These are phyloP conservation scores for Mortierella sp. DNA, from an alignment of 371 early-diverging fungal genomes.

Conservation along the genomic window DNA sequence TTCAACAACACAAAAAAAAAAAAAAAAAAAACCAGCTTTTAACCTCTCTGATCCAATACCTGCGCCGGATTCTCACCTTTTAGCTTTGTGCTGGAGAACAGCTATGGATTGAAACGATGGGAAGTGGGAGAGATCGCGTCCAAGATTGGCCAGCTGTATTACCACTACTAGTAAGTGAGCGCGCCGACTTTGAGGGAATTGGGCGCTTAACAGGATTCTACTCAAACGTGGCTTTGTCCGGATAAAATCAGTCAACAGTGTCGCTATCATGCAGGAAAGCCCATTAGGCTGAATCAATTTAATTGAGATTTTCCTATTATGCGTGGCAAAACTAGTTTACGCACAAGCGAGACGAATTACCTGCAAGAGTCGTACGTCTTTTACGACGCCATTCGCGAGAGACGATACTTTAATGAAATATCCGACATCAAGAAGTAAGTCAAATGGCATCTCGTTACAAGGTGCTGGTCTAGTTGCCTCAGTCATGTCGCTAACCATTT, in stretches of 20 bases:
- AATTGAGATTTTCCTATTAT: background rate
- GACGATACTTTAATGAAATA: conserved; percentile 94
- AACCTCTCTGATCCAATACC: background rate
- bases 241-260: conserved; percentile 14
- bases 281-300: background rate
- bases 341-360: conserved; percentile 97
- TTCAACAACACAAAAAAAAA: no score
- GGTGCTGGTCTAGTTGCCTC: no score
- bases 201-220: background rate
- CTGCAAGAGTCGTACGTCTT: conserved; percentile 94
- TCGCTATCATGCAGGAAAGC: no score
- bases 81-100: conserved; percentile 86
- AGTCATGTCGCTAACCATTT: background rate
- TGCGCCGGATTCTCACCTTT: background rate
- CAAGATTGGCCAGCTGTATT: conserved; percentile 96
- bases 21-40: background rate
- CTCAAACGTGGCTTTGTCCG: background rate
- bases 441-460: background rate
- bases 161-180: conserved; percentile 83
- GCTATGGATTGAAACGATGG: conserved; percentile 95
- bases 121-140: conserved; percentile 98
- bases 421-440: conserved; percentile 86
- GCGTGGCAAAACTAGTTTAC: conserved; percentile 63
- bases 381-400: conserved; percentile 95
- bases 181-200: no score